Percentiles rank a stretch among this genome's conserved stretches.
Evolutionary conservation across 441 rosid species (phyloP).

Genomic region (Gossypium davidsonii): DNA sequence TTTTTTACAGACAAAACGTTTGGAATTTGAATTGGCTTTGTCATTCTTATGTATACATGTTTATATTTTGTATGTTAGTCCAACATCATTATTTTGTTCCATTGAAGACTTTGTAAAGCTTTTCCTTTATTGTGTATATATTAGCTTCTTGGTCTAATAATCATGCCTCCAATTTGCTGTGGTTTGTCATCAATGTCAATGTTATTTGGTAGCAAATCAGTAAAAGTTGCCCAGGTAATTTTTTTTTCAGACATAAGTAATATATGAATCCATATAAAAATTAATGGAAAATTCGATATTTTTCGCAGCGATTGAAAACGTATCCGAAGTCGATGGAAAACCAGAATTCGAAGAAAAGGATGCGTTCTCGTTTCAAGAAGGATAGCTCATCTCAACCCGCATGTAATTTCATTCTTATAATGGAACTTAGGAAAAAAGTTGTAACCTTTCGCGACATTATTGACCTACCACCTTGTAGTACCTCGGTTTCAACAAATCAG

Average conservation of each 20-base stretch:
- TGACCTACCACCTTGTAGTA: conserved; percentile 53
- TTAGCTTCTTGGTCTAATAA: background rate
- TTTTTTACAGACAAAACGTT: background rate
- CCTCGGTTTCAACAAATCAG: conserved; percentile 42
- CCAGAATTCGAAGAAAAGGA: conserved; percentile 22
- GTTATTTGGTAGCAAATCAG: conserved; percentile 40
- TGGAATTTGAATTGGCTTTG: background rate
- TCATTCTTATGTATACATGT: background rate
- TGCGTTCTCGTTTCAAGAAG: conserved; percentile 25
- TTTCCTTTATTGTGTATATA: too few relatives aligned
- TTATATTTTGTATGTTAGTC: background rate
- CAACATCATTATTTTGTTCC: background rate
- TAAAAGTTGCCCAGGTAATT: conserved; percentile 32
- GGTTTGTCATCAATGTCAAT: conserved; percentile 46
- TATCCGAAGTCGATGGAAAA: background rate
- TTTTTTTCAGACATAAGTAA: background rate
- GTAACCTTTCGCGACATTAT: conserved; percentile 56
- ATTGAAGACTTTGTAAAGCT: conserved; percentile 1
- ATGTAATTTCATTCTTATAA: conserved; percentile 44
- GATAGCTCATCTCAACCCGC: conserved; percentile 33
- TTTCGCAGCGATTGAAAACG: background rate
- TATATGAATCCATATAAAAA: too few relatives aligned
- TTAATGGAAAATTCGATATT: too few relatives aligned
- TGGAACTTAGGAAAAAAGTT: conserved; percentile 68
- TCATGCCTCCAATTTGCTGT: conserved; percentile 35